Percentiles rank a stretch among this genome's conserved stretches.
phyloP scores from a whole-genome alignment of 2,329 filamentous ascomycete species.

The Paracamarosporium sp. region DNA sequence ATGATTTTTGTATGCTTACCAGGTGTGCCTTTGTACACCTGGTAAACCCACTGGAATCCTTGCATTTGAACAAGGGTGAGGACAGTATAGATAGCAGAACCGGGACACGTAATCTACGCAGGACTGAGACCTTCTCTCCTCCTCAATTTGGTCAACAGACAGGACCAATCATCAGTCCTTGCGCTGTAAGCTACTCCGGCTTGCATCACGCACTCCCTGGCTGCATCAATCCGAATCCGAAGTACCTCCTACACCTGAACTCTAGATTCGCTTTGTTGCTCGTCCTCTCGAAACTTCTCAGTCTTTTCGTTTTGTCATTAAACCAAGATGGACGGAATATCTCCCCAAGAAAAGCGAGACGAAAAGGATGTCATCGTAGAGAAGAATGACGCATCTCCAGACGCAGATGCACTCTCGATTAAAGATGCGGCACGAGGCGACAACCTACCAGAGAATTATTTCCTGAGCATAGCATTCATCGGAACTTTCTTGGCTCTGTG shows the following conservation, averaged over 20 bases:
- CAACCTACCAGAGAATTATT: slow-evolving; percentile 16
- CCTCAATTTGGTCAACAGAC: background rate
- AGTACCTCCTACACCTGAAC: background rate
- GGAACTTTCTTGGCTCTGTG: slow-evolving; percentile 15
- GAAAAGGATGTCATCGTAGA: slow-evolving; percentile 12
- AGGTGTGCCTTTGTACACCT: too few species aligned
- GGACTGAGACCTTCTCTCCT: background rate
- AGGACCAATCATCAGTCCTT: background rate
- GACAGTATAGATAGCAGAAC: background rate
- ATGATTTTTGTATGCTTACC: too few species aligned
- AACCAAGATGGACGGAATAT: slow-evolving; percentile 6
- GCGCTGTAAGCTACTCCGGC: background rate
- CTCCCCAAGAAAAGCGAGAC: background rate
- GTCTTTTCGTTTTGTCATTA: background rate
- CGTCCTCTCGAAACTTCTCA: background rate
- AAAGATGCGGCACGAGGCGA: slow-evolving; percentile 19
- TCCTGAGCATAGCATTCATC: slow-evolving; percentile 14
- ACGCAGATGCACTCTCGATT: slow-evolving; percentile 15
- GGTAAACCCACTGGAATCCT: too few species aligned
- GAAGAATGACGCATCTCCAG: slow-evolving; percentile 8
- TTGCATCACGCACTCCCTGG: background rate
- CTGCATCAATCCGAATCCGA: too few species aligned
- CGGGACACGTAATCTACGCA: background rate
- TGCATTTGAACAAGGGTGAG: too few species aligned
- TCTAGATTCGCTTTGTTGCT: background rate